Conservation (phyloP, 2,329 filamentous ascomycete genomes). For the Colletotrichum sp. region DNA sequence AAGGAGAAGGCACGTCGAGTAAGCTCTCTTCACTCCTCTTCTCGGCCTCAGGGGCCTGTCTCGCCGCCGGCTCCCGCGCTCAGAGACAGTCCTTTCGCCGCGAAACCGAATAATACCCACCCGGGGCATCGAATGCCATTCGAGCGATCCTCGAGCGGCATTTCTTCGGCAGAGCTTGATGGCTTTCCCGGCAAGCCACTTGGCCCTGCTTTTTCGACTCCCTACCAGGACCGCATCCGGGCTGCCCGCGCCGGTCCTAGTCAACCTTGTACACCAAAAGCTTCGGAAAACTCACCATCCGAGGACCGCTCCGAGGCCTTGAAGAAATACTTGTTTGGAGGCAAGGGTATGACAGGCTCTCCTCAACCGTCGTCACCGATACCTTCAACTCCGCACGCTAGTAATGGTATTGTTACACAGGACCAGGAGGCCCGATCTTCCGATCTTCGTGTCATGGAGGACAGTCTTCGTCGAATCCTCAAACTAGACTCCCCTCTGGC, state of each 20-base stretch:
- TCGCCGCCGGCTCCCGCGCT: slow-evolving; percentile 55
- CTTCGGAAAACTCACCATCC: slow-evolving; percentile 23
- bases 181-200: slow-evolving; percentile 59
- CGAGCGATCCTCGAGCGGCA: slow-evolving; percentile 39
- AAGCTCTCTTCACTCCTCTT: slow-evolving; percentile 52
- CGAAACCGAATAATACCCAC: slow-evolving; percentile 12
- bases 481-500: slow-evolving; percentile 39
- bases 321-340: slow-evolving; percentile 61
- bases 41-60: slow-evolving; percentile 45
- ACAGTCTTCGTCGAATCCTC: slow-evolving; percentile 58
- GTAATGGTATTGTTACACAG: neutral
- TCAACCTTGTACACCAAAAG: slow-evolving; percentile 3
- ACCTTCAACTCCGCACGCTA: neutral
- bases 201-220: slow-evolving; percentile 72
- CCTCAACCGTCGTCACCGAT: slow-evolving; percentile 5
- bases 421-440: slow-evolving; percentile 28
- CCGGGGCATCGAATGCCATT: slow-evolving; percentile 13
- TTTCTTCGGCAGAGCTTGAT: slow-evolving; percentile 75
- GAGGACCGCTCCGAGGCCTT: slow-evolving; percentile 51
- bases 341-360: slow-evolving; percentile 28
- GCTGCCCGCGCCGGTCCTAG: slow-evolving; percentile 49
- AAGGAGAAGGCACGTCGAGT: slow-evolving; percentile 65
- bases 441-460: slow-evolving; percentile 57
- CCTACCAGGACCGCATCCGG: slow-evolving; percentile 66
- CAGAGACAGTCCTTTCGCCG: slow-evolving; percentile 28